These are phyloP conservation scores for Rubia tinctorum DNA, from an alignment of 305 asterid species.

Conservation along the genomic window DNA sequence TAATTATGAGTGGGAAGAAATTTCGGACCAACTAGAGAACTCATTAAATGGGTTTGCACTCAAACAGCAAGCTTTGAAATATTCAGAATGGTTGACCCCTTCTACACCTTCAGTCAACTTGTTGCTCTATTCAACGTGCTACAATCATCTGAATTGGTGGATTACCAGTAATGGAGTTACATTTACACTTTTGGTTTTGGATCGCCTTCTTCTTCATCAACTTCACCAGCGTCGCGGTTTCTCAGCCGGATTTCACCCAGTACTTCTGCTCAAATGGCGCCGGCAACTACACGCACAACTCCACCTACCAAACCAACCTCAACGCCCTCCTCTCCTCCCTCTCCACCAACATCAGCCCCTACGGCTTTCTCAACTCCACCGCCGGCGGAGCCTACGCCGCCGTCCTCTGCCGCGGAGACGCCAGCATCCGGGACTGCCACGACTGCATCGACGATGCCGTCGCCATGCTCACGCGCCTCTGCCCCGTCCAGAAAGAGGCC, in stretches of 20 bases:
- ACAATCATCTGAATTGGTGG: neutral
- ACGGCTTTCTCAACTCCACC: conserved; percentile 27
- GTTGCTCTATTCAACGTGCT: neutral
- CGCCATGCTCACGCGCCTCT: neutral
- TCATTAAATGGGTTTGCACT: too few relatives aligned
- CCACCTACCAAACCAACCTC: conserved; percentile 16
- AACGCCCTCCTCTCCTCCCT: conserved; percentile 15
- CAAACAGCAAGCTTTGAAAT: neutral
- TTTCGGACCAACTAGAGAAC: neutral
- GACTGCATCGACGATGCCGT: conserved; percentile 10
- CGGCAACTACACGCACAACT: conserved; percentile 12
- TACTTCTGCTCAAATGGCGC: neutral
- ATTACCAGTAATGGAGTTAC: neutral
- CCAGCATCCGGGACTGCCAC: conserved; percentile 13
- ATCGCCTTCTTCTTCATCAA: neutral
- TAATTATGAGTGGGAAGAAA: too few relatives aligned
- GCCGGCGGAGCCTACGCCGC: conserved; percentile 17
- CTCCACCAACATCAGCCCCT: conserved; percentile 10
- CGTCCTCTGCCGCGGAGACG: conserved; percentile 33
- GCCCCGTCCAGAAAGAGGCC: conserved; percentile 18
- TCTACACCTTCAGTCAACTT: neutral
- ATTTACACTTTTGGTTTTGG: neutral
- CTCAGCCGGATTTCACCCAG: neutral
- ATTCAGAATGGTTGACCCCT: neutral
- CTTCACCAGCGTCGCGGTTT: neutral